Percentiles rank a stretch among this genome's conserved stretches.
Evolutionary conservation across 305 asterid species (phyloP).

Genomic region (Plantago lanceolata): DNA sequence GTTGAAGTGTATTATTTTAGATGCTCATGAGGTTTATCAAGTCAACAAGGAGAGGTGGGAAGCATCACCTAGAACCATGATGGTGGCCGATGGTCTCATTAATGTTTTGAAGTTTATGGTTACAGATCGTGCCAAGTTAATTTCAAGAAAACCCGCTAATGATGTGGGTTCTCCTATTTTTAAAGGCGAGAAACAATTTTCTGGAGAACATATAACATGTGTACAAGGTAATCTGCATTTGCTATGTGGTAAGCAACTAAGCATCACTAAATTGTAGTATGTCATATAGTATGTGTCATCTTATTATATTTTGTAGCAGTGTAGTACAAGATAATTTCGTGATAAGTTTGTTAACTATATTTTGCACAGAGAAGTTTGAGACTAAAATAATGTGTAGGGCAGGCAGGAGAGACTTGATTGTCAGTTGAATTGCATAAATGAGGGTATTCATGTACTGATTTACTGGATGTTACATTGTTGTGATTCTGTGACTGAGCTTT

Average conservation of each 20-base stretch:
- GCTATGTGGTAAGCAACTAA: not conserved
- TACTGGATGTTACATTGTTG: too few relatives aligned
- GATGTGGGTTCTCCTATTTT: not conserved
- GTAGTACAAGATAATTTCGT: not conserved
- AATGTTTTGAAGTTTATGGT: not conserved
- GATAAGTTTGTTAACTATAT: not conserved
- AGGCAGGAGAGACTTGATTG: not conserved
- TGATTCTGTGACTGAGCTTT: too few relatives aligned
- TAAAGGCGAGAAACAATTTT: not conserved
- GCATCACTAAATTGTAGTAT: not conserved
- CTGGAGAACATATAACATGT: not conserved
- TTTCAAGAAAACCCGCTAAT: not conserved
- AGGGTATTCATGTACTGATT: not conserved
- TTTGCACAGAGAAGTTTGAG: not conserved
- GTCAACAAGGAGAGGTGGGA: not conserved
- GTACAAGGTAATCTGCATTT: too few relatives aligned
- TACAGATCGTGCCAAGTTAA: not conserved
- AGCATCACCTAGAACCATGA: not conserved
- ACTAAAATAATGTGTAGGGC: not conserved
- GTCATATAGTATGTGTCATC: conserved; percentile 4
- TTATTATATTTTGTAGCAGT: not conserved
- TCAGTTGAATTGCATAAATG: not conserved
- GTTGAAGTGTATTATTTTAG: too few relatives aligned
- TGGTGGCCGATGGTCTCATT: not conserved
- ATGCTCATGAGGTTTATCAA: not conserved